These are phyloP conservation scores for Smallanthus sonchifolius DNA, from an alignment of 129 eudicot genomes.

Conservation along the genomic window DNA sequence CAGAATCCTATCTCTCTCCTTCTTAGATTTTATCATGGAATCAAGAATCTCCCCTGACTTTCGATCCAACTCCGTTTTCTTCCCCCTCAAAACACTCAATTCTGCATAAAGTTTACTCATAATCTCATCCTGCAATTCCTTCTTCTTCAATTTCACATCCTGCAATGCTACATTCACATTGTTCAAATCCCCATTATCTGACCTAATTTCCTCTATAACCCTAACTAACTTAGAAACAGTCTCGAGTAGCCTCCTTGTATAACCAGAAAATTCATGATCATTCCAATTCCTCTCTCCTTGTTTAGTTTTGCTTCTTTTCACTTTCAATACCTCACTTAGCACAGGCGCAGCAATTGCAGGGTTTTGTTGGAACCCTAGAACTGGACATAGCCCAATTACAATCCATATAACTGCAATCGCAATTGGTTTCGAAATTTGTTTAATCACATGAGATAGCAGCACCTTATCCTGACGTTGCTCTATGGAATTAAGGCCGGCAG, in stretches of 20 bases:
- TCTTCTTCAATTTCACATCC: constrained; percentile 52
- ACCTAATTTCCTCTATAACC: constrained; percentile 50
- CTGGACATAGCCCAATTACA: constrained; percentile 48
- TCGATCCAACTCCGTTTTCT: constrained; percentile 22
- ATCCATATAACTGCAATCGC: constrained; percentile 39
- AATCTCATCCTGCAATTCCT: constrained; percentile 53
- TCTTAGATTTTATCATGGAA: constrained; percentile 17
- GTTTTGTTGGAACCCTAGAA: constrained; percentile 32
- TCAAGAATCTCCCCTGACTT: constrained; percentile 27
- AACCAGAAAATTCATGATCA: constrained; percentile 50
- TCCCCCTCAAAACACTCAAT: constrained; percentile 37
- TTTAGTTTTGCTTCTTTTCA: constrained; percentile 17
- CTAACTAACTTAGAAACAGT: constrained; percentile 38
- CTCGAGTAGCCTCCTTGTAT: constrained; percentile 45
- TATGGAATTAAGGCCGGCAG: background rate
- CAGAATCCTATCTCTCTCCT: constrained; percentile 41
- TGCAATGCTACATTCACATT: constrained; percentile 46
- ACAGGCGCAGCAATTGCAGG: constrained; percentile 49
- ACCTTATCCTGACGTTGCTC: constrained; percentile 27
- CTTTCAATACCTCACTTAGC: constrained; percentile 19
- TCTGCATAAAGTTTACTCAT: constrained; percentile 44
- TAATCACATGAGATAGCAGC: constrained; percentile 12
- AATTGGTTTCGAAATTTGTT: constrained; percentile 37
- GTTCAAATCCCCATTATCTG: constrained; percentile 27
- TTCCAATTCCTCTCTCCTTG: constrained; percentile 10